Percentiles rank a stretch among this genome's conserved stretches.
Evolutionary conservation across 257 asterid species (phyloP).

Genomic region (Solanum clarkiae): DNA sequence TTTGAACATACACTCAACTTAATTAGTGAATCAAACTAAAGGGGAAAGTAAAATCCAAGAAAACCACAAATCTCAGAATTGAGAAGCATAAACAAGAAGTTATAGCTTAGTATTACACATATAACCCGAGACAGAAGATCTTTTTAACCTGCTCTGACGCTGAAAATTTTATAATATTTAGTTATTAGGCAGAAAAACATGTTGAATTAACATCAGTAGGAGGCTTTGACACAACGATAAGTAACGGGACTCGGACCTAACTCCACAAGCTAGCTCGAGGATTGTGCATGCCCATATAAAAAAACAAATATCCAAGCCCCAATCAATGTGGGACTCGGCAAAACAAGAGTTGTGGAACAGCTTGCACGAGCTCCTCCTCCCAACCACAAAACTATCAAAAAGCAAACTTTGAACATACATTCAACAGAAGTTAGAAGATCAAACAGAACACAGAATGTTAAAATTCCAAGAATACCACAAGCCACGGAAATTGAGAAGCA

Average conservation of each 20-base stretch:
- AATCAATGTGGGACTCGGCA: neutral
- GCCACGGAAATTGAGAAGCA: neutral
- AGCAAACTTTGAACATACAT: neutral
- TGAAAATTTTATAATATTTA: neutral
- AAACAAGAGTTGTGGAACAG: neutral
- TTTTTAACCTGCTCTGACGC: neutral
- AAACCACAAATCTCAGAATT: neutral
- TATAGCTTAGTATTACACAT: neutral
- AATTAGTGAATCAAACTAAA: neutral
- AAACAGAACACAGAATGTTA: neutral
- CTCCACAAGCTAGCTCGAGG: neutral
- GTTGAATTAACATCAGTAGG: neutral
- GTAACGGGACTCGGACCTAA: too few species aligned
- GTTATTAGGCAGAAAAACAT: neutral
- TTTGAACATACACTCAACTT: neutral
- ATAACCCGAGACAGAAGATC: neutral
- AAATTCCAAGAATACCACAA: neutral
- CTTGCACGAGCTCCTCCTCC: neutral
- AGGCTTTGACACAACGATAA: too few species aligned
- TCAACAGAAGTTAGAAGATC: neutral
- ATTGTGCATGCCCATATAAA: neutral
- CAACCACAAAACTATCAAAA: neutral
- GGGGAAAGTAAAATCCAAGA: neutral
- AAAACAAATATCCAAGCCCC: neutral
- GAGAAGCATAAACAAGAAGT: neutral